phyloP scores from a whole-genome alignment of 169 alveolate species.

The Besnoitia besnoiti region DNA sequence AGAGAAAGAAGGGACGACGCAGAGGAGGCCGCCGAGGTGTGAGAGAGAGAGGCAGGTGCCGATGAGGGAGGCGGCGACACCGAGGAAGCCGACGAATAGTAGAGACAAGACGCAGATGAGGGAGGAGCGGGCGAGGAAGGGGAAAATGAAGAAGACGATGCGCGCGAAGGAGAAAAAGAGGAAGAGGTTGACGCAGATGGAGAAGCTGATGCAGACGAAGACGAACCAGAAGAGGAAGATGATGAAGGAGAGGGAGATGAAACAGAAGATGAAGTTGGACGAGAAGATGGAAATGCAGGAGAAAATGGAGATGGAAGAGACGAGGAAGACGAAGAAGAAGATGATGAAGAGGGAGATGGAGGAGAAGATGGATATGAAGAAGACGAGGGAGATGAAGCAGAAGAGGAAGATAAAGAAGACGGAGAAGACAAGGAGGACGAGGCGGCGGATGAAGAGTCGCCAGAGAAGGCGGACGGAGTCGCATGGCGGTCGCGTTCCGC shows the following conservation, averaged over 20 bases:
- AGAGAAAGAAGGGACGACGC: not conserved
- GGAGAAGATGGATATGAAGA: not conserved
- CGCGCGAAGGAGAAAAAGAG: not conserved
- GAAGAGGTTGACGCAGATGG: not conserved
- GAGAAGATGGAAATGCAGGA: too few species aligned
- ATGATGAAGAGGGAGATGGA: not conserved
- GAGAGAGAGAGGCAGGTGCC: too few species aligned
- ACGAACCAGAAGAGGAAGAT: not conserved
- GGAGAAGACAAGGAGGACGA: too few species aligned
- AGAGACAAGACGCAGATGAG: not conserved
- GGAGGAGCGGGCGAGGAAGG: not conserved
- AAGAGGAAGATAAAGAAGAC: too few species aligned
- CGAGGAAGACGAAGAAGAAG: too few species aligned
- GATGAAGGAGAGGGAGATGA: too few species aligned
- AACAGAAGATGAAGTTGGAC: too few species aligned
- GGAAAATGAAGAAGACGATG: not conserved
- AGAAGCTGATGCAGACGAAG: not conserved
- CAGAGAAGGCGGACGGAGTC: not conserved
- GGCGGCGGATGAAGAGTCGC: not conserved
- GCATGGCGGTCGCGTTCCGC: not conserved
- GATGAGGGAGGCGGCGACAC: not conserved
- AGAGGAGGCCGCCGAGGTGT: too few species aligned
- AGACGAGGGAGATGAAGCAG: not conserved
- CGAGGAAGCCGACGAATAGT: not conserved
- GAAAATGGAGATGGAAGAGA: too few species aligned